These are phyloP conservation scores for Mallotus nudiflorus DNA, from an alignment of 345 rosid genomes.

Conservation along the genomic window DNA sequence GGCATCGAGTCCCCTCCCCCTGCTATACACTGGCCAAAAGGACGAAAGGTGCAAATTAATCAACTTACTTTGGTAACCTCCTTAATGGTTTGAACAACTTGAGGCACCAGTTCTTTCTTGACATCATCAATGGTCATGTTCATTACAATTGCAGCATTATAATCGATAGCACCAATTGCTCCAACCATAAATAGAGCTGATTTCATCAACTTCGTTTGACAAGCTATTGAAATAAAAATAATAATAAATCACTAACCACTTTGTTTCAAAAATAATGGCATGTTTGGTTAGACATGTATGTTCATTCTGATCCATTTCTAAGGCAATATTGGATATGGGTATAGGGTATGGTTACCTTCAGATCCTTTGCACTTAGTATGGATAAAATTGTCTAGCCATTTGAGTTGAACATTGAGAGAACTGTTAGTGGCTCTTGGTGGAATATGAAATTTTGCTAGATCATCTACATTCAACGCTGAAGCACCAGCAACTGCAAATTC, in stretches of 20 bases:
- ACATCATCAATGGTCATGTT: slow-evolving; percentile 4
- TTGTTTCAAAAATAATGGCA: too few species aligned
- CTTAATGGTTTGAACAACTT: slow-evolving; percentile 6
- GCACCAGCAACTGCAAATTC: slow-evolving; percentile 13
- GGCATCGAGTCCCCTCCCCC: too few species aligned
- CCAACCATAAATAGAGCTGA: slow-evolving; percentile 23
- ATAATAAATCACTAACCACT: background rate
- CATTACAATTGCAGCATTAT: background rate
- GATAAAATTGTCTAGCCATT: background rate
- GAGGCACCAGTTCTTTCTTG: slow-evolving; percentile 5
- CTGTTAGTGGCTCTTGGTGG: background rate
- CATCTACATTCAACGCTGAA: background rate
- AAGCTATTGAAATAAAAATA: background rate
- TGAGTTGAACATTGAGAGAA: background rate
- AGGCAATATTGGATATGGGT: too few species aligned
- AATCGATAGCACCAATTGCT: slow-evolving; percentile 24
- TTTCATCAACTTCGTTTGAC: background rate
- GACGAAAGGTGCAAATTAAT: background rate
- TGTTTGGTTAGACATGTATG: too few species aligned
- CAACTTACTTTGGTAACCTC: slow-evolving; percentile 7
- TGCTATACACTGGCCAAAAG: too few species aligned
- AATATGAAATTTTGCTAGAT: background rate
- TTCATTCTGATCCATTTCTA: too few species aligned
- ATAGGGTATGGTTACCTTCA: slow-evolving; percentile 7
- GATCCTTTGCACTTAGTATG: background rate